Conservation (phyloP, 805 yeast genomes). For the Saccharomycopsis guyanensis region DNA sequence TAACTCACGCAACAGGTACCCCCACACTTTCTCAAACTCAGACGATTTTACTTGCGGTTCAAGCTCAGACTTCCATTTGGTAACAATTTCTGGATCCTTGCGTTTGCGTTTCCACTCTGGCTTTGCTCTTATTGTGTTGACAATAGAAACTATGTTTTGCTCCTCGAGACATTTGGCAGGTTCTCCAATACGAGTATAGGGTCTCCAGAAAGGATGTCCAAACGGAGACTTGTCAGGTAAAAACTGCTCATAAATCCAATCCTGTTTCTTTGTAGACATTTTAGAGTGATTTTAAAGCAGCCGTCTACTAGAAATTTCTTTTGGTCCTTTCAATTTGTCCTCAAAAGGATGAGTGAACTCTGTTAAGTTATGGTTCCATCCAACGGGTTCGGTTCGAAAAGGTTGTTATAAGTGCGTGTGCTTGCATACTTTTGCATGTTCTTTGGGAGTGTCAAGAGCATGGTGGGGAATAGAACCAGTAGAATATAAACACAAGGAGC, state of each 20-base stretch:
- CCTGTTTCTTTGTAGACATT: no score
- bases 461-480: no score
- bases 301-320: no score
- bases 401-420: no score
- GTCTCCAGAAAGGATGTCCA: conserved; percentile 1
- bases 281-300: no score
- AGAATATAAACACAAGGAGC: no score
- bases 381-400: no score
- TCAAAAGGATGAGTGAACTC: no score
- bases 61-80: conserved; percentile 28
- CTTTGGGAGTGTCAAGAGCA: no score
- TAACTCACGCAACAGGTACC: conserved; percentile 28
- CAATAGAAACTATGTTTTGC: conserved; percentile 22
- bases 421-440: no score
- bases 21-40: conserved; percentile 20
- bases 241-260: neutral
- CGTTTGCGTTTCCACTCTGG: conserved; percentile 28
- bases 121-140: conserved; percentile 16
- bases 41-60: conserved; percentile 9
- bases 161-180: conserved; percentile 18
- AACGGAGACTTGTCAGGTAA: neutral
- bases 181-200: neutral
- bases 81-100: conserved; percentile 23
- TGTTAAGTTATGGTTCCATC: no score
- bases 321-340: no score